phyloP scores from a whole-genome alignment of 441 rosid species.

The Adansonia grandidieri region DNA sequence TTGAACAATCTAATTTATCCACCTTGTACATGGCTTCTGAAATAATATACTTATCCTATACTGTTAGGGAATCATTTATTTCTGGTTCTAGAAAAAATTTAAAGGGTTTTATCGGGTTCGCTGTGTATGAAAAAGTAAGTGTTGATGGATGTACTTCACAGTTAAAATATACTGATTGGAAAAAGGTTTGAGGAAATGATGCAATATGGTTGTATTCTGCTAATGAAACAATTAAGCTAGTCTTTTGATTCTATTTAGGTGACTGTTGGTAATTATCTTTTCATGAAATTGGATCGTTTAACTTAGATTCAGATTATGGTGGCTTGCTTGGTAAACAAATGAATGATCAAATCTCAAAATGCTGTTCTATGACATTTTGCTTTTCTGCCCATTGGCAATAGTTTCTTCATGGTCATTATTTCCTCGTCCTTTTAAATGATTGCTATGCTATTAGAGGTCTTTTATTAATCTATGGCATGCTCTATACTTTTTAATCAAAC shows the following conservation, averaged over 20 bases:
- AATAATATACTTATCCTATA: neutral
- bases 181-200: neutral
- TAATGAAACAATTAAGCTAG: neutral
- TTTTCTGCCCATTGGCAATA: conserved; percentile 6
- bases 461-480: neutral
- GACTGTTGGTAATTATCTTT: neutral
- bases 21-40: conserved; percentile 3
- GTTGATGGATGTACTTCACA: neutral
- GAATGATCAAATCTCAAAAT: conserved; percentile 2
- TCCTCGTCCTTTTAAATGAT: neutral
- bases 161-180: neutral
- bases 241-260: conserved; percentile 2
- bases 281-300: neutral
- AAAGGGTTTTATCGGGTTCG: neutral
- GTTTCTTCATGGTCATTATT: neutral
- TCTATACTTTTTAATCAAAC: neutral
- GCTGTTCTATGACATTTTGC: neutral
- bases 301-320: neutral
- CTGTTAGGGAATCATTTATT: neutral
- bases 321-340: conserved; percentile 3
- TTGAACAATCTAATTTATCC: neutral
- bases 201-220: neutral
- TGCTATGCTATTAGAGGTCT: neutral
- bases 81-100: neutral
- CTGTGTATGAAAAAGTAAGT: neutral